These are phyloP conservation scores for Moesziomyces antarcticus DNA, from an alignment of 1,284 basidiomycete genomes.

Conservation along the genomic window DNA sequence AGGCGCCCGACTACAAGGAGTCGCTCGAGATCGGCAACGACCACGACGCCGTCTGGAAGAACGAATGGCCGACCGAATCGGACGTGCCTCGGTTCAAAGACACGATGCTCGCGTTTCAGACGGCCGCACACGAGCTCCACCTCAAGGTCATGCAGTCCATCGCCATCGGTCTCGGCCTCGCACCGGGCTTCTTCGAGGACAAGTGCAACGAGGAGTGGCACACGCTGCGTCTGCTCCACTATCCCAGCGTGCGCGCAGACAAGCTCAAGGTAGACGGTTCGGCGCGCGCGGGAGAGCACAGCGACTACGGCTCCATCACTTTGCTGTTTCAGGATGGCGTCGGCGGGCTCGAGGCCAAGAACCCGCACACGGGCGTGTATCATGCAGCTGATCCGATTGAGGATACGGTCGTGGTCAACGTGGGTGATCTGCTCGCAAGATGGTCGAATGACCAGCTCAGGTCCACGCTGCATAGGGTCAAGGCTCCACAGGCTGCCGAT, in stretches of 20 bases:
- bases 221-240: conserved; percentile 25
- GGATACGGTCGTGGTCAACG: conserved; percentile 26
- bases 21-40: conserved; percentile 83
- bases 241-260: conserved; percentile 17
- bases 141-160: conserved; percentile 80
- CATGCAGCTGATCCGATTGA: conserved; percentile 22
- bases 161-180: conserved; percentile 76
- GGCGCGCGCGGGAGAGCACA: conserved; percentile 24
- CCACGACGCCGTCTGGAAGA: conserved; percentile 73
- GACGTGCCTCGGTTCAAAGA: conserved; percentile 77
- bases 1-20: conserved; percentile 79
- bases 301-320: conserved; percentile 28
- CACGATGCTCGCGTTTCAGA: conserved; percentile 79
- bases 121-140: conserved; percentile 77
- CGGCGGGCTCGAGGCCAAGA: conserved; percentile 24
- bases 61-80: conserved; percentile 79
- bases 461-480: conserved; percentile 21
- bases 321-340: conserved; percentile 26
- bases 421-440: conserved; percentile 23
- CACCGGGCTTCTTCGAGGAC: conserved; percentile 17
- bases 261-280: conserved; percentile 25
- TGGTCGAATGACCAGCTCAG: conserved; percentile 26
- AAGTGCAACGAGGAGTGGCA: conserved; percentile 27
- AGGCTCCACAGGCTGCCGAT: conserved; percentile 17
- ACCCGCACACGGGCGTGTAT: conserved; percentile 23